A percentile compares a stretch with the other conserved stretches of the same genome.
Evolutionary conservation across 2,329 filamentous ascomycete species (phyloP).

Genomic region (Achaetomium macrosporum): DNA sequence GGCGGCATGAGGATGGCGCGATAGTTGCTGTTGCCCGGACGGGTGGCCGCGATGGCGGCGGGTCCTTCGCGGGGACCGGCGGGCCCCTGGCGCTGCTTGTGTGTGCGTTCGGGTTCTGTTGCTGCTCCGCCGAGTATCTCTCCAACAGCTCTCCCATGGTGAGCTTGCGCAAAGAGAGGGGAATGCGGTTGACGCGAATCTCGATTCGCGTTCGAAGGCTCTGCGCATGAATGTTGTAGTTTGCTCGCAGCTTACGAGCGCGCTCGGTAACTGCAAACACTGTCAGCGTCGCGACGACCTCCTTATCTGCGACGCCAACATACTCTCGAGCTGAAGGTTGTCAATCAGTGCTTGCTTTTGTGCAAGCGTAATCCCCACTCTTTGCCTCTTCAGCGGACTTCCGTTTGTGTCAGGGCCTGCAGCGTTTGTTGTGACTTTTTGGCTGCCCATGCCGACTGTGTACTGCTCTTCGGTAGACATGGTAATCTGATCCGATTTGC

Average conservation of each 20-base stretch:
- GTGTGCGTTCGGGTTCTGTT: constrained; percentile 30
- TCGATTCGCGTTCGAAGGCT: constrained; percentile 81
- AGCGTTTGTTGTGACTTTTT: constrained; percentile 31
- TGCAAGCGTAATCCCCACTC: constrained; percentile 54
- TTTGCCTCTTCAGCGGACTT: constrained; percentile 60
- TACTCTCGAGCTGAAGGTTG: constrained; percentile 84
- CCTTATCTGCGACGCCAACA: constrained; percentile 27
- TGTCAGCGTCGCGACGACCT: constrained; percentile 13
- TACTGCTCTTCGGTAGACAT: constrained; percentile 25
- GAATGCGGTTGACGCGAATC: constrained; percentile 89
- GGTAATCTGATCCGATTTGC: constrained; percentile 37
- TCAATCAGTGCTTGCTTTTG: constrained; percentile 87
- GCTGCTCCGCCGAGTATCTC: constrained; percentile 41
- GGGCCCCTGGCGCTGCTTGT: constrained; percentile 33
- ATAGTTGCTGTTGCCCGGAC: constrained; percentile 34
- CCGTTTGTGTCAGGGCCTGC: constrained; percentile 34
- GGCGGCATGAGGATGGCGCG: constrained; percentile 14
- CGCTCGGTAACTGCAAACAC: constrained; percentile 69
- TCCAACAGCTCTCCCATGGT: constrained; percentile 75
- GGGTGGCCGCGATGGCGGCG: constrained; percentile 21
- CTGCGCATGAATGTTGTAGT: constrained; percentile 83
- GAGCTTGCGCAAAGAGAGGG: constrained; percentile 66
- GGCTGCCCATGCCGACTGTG: constrained; percentile 22
- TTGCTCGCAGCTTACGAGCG: constrained; percentile 78
- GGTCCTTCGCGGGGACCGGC: constrained; percentile 47